These are phyloP conservation scores for Vigna nakashimae DNA, from an alignment of 306 rosid genomes.

Conservation along the genomic window DNA sequence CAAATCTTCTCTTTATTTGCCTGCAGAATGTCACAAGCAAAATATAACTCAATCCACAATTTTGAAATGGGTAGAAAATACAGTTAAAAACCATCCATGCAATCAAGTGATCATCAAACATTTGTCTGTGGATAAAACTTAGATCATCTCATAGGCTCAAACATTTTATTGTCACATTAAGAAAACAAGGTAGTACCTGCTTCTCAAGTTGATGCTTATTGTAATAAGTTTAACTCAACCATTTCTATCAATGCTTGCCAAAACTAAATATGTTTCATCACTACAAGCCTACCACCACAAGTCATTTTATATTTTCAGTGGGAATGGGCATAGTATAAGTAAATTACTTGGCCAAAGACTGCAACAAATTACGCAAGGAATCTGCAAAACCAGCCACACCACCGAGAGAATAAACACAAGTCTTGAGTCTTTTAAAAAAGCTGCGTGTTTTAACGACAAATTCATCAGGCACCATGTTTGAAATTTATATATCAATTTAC, in stretches of 20 bases:
- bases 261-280: background rate
- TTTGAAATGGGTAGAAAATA: background rate
- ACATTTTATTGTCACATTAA: background rate
- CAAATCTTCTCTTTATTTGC: slow-evolving; percentile 96
- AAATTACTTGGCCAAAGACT: slow-evolving; percentile 91
- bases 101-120: no score
- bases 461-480: no score
- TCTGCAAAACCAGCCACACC: slow-evolving; percentile 78
- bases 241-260: no score
- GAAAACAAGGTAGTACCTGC: slow-evolving; percentile 62
- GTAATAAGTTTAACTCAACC: slow-evolving; percentile 55
- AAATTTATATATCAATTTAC: no score
- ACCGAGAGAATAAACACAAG: slow-evolving; percentile 74
- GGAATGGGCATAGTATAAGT: slow-evolving; percentile 3
- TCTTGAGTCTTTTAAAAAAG: slow-evolving; percentile 82
- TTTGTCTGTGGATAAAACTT: background rate
- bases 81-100: slow-evolving; percentile 29
- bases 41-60: slow-evolving; percentile 23
- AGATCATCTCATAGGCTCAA: background rate
- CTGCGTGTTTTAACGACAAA: slow-evolving; percentile 75
- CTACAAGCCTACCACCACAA: slow-evolving; percentile 23
- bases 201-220: slow-evolving; percentile 93
- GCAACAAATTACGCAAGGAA: slow-evolving; percentile 68
- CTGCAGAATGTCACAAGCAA: slow-evolving; percentile 48
- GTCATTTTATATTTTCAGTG: slow-evolving; percentile 16